Evolutionary conservation across 163 green algal species (phyloP), one percentile per base, ranked within the genome.

Genomic region (Scenedesmus sp.): DNA sequence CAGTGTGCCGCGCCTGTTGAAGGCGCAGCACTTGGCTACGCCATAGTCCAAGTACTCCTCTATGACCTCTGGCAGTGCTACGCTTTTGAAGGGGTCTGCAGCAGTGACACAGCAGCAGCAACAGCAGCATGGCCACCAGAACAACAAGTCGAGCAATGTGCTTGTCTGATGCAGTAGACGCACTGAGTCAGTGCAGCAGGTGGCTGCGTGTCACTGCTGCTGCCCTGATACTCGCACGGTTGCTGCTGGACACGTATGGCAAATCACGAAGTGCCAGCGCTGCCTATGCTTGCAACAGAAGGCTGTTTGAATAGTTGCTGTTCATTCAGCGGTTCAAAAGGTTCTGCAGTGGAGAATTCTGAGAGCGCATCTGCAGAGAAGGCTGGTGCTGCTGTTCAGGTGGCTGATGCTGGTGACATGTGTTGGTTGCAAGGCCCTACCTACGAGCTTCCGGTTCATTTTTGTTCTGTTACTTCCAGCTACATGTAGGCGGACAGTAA

Each of bases 1-100:
- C 9, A 99, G 74, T 0, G 96, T 98, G 18, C 97, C 97, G 10
- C 91, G 82, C 0, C 93, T 73, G 87, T 98, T 98, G 90, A 98
- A 98, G 0, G 95, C 95, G 23, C 96, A 86, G 87, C 95, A 97
- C 0, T 74, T 90, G 1, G 94, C 92, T 7, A 62, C 86, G 13
- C 92, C 94, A 60, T 94, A 89, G 4, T 97, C 90, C n/a, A 99
- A 60, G 52, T 94, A 96, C 86, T 98, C 97, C 89, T 99, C 97
- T 0, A 98, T 96, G 0, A 93, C 83, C 91, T 99, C 96, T 6
- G 97, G 97, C 64, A 98, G 92, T 52, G 95, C 94, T 7, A 96
- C 79, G 52, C 74, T 86, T 55, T 79, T 91, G 57, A 81, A 84
- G 4, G 79, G 79, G 60, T 83, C 60, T 84, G 88, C 77, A 81